phyloP scores from a whole-genome alignment of 345 rosid genomes.

The Erodium maritimum region DNA sequence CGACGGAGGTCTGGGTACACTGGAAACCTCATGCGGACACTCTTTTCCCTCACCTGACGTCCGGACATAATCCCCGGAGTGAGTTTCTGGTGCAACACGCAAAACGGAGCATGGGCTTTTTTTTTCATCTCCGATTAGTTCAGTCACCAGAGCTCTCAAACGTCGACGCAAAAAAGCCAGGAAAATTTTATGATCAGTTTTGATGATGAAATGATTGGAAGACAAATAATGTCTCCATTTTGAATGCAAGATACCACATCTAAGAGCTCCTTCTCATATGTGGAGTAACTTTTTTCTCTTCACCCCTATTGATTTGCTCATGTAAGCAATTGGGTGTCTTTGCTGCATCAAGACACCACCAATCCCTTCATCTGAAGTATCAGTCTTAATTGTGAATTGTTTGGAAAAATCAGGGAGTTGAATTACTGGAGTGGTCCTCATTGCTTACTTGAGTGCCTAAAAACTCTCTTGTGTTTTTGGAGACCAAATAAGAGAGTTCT shows the following conservation, averaged over 20 bases:
- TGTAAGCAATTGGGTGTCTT: background rate
- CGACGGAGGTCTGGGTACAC: too few relatives aligned
- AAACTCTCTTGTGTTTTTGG: background rate
- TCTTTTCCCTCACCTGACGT: too few relatives aligned
- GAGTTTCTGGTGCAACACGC: too few relatives aligned
- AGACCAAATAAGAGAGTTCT: background rate
- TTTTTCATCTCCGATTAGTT: too few relatives aligned
- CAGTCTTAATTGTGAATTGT: background rate
- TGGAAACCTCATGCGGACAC: too few relatives aligned
- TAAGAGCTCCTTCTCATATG: background rate
- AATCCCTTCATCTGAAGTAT: background rate
- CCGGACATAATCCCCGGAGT: too few relatives aligned
- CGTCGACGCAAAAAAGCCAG: too few relatives aligned
- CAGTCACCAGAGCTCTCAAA: too few relatives aligned
- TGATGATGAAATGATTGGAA: too few relatives aligned
- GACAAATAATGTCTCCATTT: background rate
- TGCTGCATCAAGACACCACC: background rate
- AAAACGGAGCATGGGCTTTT: too few relatives aligned
- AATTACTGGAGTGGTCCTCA: background rate
- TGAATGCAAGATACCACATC: background rate
- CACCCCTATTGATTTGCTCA: background rate
- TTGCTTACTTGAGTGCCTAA: background rate
- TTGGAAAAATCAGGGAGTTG: background rate
- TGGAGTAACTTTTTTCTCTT: background rate
- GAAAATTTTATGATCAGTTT: background rate